A percentile compares a stretch with the other conserved stretches of the same genome.
phyloP scores from a whole-genome alignment of 768 basidiomycete genomes.

The Neoboletus magnificus region DNA sequence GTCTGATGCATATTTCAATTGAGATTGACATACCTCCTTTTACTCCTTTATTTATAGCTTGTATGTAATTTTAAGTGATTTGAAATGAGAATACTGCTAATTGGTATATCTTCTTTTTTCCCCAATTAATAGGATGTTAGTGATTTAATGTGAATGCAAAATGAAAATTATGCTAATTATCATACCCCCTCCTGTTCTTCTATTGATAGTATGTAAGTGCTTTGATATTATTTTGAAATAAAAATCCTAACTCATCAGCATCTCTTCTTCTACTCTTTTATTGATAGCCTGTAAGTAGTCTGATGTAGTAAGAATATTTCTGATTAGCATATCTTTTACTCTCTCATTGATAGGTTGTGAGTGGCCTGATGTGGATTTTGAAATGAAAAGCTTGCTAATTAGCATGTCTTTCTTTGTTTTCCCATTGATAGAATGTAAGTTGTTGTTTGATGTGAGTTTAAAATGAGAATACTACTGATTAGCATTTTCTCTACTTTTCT shows the following conservation, averaged over 20 bases:
- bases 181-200: no score
- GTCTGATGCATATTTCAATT: no score
- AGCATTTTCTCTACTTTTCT: neutral
- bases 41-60: neutral
- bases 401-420: rapidly evolving
- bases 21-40: neutral
- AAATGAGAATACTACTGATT: neutral
- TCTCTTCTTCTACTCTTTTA: neutral
- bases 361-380: neutral
- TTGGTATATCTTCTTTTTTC: neutral
- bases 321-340: neutral
- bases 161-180: no score
- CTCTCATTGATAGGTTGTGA: neutral
- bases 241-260: no score
- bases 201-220: no score
- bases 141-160: no score
- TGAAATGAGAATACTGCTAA: neutral
- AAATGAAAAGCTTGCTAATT: neutral
- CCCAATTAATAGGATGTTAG: neutral
- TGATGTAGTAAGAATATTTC: neutral
- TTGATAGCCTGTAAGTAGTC: neutral
- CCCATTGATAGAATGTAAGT: neutral
- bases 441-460: neutral
- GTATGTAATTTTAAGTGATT: neutral
- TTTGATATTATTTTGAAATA: no score